phyloP scores from a whole-genome alignment of 306 rosid species.

The Cyamopsis tetragonoloba region DNA sequence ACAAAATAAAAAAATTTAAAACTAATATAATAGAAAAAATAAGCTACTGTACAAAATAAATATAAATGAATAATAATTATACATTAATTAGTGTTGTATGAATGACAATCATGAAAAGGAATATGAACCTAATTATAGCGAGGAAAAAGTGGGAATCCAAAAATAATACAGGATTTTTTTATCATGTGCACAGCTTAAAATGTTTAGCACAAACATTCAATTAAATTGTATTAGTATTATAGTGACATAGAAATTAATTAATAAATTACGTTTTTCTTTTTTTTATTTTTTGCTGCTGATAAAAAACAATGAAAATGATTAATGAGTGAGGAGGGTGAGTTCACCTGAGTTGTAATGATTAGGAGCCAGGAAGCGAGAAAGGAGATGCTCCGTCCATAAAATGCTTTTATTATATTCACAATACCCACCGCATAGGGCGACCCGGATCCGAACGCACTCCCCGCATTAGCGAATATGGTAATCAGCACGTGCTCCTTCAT shows the following conservation, averaged over 20 bases:
- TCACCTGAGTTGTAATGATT: slow-evolving; percentile 60
- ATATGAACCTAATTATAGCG: not conserved
- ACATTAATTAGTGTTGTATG: too few relatives aligned
- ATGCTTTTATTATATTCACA: slow-evolving; percentile 56
- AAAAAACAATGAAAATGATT: not conserved
- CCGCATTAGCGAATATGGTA: slow-evolving; percentile 77
- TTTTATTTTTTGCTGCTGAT: too few relatives aligned
- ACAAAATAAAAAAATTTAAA: too few relatives aligned
- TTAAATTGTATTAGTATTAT: too few relatives aligned
- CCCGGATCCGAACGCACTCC: slow-evolving; percentile 61
- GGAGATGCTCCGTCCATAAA: slow-evolving; percentile 50
- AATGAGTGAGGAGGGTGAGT: not conserved
- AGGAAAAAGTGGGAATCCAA: not conserved
- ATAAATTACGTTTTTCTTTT: too few relatives aligned
- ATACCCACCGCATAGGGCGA: slow-evolving; percentile 66
- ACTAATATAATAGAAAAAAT: too few relatives aligned
- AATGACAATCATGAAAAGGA: not conserved
- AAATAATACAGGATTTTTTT: too few relatives aligned
- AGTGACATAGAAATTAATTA: not conserved
- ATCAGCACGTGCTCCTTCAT: slow-evolving; percentile 83
- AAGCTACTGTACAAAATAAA: too few relatives aligned
- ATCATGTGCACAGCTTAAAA: too few relatives aligned
- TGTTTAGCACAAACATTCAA: too few relatives aligned
- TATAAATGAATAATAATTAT: too few relatives aligned
- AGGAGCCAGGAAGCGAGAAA: slow-evolving; percentile 65